Conservation (phyloP, 2,329 filamentous ascomycete genomes). For the Exophiala oligosperma region DNA sequence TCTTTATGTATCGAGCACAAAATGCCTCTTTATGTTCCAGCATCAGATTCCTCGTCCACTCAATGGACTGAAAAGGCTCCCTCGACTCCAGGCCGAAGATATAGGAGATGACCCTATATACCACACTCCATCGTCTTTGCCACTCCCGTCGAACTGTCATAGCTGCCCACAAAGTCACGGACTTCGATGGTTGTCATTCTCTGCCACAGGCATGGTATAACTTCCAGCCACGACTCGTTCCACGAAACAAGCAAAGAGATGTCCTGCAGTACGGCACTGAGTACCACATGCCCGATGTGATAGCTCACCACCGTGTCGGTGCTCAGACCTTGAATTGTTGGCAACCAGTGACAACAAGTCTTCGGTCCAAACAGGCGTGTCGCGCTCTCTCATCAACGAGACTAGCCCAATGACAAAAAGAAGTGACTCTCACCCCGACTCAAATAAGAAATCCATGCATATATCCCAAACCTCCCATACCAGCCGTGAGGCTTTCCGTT, state of each 20-base stretch:
- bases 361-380: conserved; percentile 8
- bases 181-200: conserved; percentile 35
- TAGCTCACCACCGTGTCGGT: conserved; percentile 30
- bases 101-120: conserved; percentile 58
- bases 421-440: conserved; percentile 27
- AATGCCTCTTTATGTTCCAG: conserved; percentile 35
- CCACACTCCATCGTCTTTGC: conserved; percentile 18
- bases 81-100: conserved; percentile 48
- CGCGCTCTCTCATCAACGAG: conserved; percentile 7
- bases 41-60: conserved; percentile 50
- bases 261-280: conserved; percentile 26
- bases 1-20: conserved; percentile 40
- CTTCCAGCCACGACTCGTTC: conserved; percentile 8
- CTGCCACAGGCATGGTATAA: conserved; percentile 32
- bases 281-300: conserved; percentile 40
- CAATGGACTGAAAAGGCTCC: conserved; percentile 37
- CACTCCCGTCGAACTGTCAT: not conserved
- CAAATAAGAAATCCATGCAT: conserved; percentile 34
- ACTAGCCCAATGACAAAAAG: conserved; percentile 23
- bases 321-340: conserved; percentile 24
- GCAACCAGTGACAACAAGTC: conserved; percentile 37
- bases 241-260: conserved; percentile 8
- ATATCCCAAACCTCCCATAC: conserved; percentile 43
- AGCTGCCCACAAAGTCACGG: conserved; percentile 34
- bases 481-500: conserved; percentile 51